A percentile compares a stretch with the other conserved stretches of the same genome.
Conservation (phyloP, 2,329 filamentous ascomycete genomes). For the Monosporascus sp. region DNA sequence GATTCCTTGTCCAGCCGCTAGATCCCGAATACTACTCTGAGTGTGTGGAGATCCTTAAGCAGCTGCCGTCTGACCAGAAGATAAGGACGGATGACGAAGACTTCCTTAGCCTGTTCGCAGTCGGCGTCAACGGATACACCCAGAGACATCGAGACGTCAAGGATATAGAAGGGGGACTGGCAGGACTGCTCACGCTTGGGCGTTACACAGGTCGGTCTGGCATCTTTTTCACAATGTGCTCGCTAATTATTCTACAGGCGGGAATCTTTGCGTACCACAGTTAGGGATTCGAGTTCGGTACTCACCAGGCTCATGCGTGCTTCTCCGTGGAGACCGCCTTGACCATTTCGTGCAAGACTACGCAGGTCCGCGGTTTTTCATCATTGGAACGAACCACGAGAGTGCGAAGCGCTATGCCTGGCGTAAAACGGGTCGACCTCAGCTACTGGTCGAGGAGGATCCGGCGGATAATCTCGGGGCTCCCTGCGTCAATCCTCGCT, state of each 20-base stretch:
- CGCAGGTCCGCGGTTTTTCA: constrained; percentile 9
- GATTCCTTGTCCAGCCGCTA: constrained; percentile 6
- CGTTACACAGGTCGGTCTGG: constrained; percentile 2
- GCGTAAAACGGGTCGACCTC: background rate
- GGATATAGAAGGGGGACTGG: constrained; percentile 6
- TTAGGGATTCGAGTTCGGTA: constrained; percentile 11
- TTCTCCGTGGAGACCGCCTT: constrained; percentile 7
- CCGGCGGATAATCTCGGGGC: background rate
- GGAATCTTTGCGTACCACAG: constrained; percentile 10
- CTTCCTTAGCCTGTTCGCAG: constrained; percentile 11
- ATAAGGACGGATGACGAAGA: constrained; percentile 2
- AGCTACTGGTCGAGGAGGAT: background rate
- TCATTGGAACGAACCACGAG: constrained; percentile 14
- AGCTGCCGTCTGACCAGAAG: background rate
- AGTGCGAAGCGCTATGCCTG: constrained; percentile 2
- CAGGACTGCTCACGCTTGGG: constrained; percentile 7
- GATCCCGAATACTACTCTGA: constrained; percentile 2
- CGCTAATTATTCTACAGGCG: background rate
- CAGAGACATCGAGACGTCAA: constrained; percentile 7
- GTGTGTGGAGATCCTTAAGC: background rate
- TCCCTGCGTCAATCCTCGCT: constrained; percentile 1
- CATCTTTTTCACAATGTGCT: background rate
- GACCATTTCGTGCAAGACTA: constrained; percentile 12
- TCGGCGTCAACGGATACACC: constrained; percentile 9
- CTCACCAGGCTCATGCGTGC: constrained; percentile 9